Conservation (phyloP, 2,329 filamentous ascomycete genomes). For the Akanthomyces muscarius region DNA sequence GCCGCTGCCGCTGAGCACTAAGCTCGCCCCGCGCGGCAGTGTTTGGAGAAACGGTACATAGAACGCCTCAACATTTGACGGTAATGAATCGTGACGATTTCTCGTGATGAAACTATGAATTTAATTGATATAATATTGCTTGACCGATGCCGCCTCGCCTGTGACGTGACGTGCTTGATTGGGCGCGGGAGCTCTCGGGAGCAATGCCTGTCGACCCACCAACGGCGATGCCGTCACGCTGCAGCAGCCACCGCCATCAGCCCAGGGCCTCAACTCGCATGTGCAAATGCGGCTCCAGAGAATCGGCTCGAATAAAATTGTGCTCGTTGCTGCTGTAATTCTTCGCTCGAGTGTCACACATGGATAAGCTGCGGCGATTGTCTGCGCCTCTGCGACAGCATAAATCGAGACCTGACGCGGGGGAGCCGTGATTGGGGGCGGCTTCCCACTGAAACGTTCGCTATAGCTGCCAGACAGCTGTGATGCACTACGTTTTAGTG, state of each 20-base stretch:
- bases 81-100: background rate
- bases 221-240: constrained; percentile 8
- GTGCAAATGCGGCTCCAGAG: background rate
- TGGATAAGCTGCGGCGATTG: background rate
- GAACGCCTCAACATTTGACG: background rate
- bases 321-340: background rate
- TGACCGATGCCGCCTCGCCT: background rate
- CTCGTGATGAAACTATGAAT: constrained; percentile 13
- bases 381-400: background rate
- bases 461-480: background rate
- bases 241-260: background rate
- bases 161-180: background rate
- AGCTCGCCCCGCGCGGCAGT: background rate
- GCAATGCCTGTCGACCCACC: constrained; percentile 4
- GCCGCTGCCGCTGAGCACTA: background rate
- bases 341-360: background rate
- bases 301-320: background rate
- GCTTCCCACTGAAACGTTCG: too few relatives aligned
- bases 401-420: background rate
- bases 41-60: constrained; percentile 6
- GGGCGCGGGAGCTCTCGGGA: background rate
- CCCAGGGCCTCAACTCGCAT: background rate
- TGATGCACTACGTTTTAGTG: background rate
- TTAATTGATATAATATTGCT: constrained; percentile 2
- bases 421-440: background rate